Percentiles rank a stretch among this genome's conserved stretches.
Conservation (phyloP, 1,139 yeast genomes). For the Kodamaea sp. region DNA sequence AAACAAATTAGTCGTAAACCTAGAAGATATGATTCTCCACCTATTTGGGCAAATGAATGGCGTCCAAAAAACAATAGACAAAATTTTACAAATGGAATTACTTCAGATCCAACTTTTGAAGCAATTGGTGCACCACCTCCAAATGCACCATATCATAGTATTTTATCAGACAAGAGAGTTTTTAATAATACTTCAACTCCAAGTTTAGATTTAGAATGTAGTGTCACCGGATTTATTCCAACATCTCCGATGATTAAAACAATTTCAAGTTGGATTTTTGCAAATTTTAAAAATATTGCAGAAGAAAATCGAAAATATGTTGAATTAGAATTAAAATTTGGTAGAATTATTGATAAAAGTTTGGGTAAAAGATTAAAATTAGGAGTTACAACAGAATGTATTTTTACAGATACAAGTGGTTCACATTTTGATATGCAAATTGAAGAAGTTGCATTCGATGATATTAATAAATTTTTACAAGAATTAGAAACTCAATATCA, state of each 20-base stretch:
- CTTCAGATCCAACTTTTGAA: conserved; percentile 8
- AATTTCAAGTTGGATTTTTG: conserved; percentile 86
- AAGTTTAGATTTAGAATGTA: conserved; percentile 48
- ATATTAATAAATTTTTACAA: conserved; percentile 53
- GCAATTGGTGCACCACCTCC: not conserved
- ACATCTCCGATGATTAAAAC: conserved; percentile 79
- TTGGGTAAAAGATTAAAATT: conserved; percentile 63
- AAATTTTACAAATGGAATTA: conserved; percentile 3
- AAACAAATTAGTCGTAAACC: conserved; percentile 44
- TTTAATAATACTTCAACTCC: conserved; percentile 35
- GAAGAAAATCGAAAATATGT: conserved; percentile 57
- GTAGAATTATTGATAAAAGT: conserved; percentile 65
- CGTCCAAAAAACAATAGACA: conserved; percentile 29
- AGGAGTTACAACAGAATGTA: conserved; percentile 74
- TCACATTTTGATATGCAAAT: conserved; percentile 69
- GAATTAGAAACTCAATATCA: conserved; percentile 49
- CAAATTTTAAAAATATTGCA: conserved; percentile 63
- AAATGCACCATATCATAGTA: conserved; percentile 2
- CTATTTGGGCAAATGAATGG: conserved; percentile 83
- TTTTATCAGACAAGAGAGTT: conserved; percentile 25
- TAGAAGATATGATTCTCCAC: conserved; percentile 59
- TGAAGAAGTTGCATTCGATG: conserved; percentile 63
- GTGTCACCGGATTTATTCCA: conserved; percentile 72
- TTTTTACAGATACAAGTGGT: conserved; percentile 53
- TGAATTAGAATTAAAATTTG: conserved; percentile 82